These are phyloP conservation scores for Inga oerstediana DNA, from an alignment of 306 rosid species.

Conservation along the genomic window DNA sequence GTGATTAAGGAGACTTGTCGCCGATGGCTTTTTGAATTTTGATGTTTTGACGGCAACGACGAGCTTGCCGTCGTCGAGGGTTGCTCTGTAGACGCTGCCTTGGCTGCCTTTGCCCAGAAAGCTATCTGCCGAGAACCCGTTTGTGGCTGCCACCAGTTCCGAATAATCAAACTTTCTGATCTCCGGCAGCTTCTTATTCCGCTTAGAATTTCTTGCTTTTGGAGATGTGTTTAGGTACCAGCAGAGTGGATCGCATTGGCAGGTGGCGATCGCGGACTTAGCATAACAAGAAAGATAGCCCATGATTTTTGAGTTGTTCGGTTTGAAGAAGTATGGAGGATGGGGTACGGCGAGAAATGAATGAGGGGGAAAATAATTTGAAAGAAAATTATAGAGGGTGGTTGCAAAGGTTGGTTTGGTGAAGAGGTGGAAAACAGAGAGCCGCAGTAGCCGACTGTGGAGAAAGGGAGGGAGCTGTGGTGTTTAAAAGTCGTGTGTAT, in stretches of 20 bases:
- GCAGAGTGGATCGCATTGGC: slow-evolving; percentile 46
- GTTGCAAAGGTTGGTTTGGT: not conserved
- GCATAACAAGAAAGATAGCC: slow-evolving; percentile 62
- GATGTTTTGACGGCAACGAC: slow-evolving; percentile 66
- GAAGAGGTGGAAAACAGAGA: slow-evolving; percentile 15
- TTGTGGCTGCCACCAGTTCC: slow-evolving; percentile 56
- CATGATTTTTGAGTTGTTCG: slow-evolving; percentile 30
- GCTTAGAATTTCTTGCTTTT: slow-evolving; percentile 3
- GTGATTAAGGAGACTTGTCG: slow-evolving; percentile 16
- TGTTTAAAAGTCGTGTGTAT: slow-evolving; percentile 21
- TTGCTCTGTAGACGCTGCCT: slow-evolving; percentile 63
- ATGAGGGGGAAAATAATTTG: not conserved
- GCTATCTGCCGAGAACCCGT: slow-evolving; percentile 52
- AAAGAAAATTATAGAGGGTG: not conserved
- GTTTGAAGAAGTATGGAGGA: not conserved
- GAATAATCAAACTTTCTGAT: slow-evolving; percentile 49
- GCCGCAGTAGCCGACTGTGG: slow-evolving; percentile 40
- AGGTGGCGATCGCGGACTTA: slow-evolving; percentile 55
- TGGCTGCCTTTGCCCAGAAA: slow-evolving; percentile 78
- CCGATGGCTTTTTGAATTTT: slow-evolving; percentile 32
- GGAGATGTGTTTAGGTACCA: slow-evolving; percentile 28
- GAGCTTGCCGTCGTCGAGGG: slow-evolving; percentile 58
- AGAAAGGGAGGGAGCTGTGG: not conserved
- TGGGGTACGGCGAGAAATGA: not conserved
- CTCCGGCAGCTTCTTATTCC: slow-evolving; percentile 12